Percentiles rank a stretch among this genome's conserved stretches.
phyloP scores from a whole-genome alignment of 768 basidiomycete species.

The Termitomyces heimii region DNA sequence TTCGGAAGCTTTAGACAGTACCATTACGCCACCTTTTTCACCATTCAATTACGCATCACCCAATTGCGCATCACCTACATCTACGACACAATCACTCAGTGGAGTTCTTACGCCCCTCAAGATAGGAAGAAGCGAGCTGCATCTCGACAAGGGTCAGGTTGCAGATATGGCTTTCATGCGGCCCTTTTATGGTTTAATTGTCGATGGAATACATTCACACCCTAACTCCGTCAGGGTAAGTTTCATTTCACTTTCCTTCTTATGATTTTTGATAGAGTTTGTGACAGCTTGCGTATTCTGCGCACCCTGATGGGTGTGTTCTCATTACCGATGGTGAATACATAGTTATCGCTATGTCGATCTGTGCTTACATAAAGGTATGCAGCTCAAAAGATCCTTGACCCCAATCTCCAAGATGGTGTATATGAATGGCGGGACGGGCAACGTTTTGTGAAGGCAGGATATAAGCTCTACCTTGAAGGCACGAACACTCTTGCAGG shows the following conservation, averaged over 20 bases:
- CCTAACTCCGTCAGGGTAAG: slow-evolving; percentile 83
- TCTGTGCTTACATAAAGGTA: background rate
- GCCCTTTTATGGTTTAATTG: slow-evolving; percentile 86
- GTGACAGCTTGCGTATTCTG: slow-evolving; percentile 70
- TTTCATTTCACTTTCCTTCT: slow-evolving; percentile 7
- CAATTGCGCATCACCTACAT: slow-evolving; percentile 9
- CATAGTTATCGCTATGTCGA: background rate
- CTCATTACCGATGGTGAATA: slow-evolving; percentile 81
- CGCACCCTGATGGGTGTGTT: slow-evolving; percentile 80
- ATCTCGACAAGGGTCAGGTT: slow-evolving; percentile 42
- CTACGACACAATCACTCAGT: slow-evolving; percentile 12
- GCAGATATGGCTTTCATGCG: slow-evolving; percentile 52
- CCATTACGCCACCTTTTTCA: slow-evolving; percentile 49
- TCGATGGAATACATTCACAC: slow-evolving; percentile 88
- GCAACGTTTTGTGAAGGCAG: slow-evolving; percentile 73
- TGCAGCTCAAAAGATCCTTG: slow-evolving; percentile 79
- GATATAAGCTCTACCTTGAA: slow-evolving; percentile 74
- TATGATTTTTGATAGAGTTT: background rate
- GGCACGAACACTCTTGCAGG: slow-evolving; percentile 88
- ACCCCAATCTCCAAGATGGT: slow-evolving; percentile 80
- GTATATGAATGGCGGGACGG: slow-evolving; percentile 87
- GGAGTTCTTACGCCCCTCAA: slow-evolving; percentile 17
- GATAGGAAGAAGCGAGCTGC: slow-evolving; percentile 27
- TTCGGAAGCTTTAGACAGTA: slow-evolving; percentile 59
- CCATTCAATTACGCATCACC: slow-evolving; percentile 23